Conservation (phyloP, 1,284 basidiomycete genomes). For the Ganoderma lucidum region DNA sequence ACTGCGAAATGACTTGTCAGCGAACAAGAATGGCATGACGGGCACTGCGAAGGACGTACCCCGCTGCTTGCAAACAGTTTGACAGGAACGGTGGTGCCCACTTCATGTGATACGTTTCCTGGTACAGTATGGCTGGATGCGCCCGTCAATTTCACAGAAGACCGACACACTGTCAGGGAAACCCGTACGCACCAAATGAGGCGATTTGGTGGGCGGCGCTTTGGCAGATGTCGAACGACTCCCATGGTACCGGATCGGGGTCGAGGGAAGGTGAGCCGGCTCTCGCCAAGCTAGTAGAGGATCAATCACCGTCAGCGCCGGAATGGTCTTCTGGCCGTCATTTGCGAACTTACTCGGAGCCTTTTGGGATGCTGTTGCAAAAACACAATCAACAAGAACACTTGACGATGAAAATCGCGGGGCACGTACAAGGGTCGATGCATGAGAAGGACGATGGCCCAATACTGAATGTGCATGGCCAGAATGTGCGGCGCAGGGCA, state of each 20-base stretch:
- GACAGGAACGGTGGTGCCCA: constrained; percentile 74
- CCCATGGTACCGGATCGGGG: constrained; percentile 44
- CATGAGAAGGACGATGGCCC: constrained; percentile 79
- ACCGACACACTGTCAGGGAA: too few species aligned
- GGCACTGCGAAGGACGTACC: constrained; percentile 53
- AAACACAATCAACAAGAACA: constrained; percentile 2
- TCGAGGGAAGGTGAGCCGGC: constrained; percentile 26
- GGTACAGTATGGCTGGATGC: constrained; percentile 61
- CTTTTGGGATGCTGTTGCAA: constrained; percentile 67
- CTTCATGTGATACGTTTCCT: constrained; percentile 70
- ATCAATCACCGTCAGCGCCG: neutral
- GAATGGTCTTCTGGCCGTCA: constrained; percentile 50
- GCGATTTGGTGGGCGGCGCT: constrained; percentile 79
- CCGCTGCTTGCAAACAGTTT: constrained; percentile 78
- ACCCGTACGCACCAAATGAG: constrained; percentile 59
- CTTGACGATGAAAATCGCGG: neutral
- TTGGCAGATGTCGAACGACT: constrained; percentile 81
- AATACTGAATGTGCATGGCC: constrained; percentile 81
- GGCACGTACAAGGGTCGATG: constrained; percentile 81
- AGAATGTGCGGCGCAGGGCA: constrained; percentile 73
- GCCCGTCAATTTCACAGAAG: neutral
- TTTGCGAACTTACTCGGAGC: constrained; percentile 57
- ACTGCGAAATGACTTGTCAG: constrained; percentile 38
- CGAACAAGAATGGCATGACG: constrained; percentile 11
- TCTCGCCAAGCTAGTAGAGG: constrained; percentile 14